Conservation (phyloP, 495 filamentous ascomycete species). For the Xylaria grammica region DNA sequence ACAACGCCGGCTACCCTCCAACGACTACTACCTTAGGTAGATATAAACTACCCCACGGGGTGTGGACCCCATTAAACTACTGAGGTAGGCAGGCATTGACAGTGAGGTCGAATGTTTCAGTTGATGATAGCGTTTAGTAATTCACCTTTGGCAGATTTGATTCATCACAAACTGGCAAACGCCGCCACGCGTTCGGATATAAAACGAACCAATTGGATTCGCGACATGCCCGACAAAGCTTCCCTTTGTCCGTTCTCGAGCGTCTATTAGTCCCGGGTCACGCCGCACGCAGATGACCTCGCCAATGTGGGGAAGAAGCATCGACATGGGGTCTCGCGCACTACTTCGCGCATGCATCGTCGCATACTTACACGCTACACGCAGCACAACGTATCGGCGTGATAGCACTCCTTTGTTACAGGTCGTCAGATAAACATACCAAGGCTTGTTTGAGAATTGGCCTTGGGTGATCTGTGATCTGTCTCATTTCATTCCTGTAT, state of each 20-base stretch:
- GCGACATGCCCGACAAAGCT: slow-evolving; percentile 7
- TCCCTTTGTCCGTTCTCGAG: slow-evolving; percentile 20
- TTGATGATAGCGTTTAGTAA: slow-evolving; percentile 13
- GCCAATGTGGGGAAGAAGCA: slow-evolving; percentile 15
- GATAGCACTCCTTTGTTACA: no score
- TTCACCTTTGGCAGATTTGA: not conserved
- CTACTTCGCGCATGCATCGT: no score
- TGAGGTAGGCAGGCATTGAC: not conserved
- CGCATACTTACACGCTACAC: not conserved
- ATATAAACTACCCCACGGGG: slow-evolving; percentile 3
- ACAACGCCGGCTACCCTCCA: not conserved
- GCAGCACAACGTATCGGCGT: no score
- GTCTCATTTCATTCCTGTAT: no score
- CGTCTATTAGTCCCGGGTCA: not conserved
- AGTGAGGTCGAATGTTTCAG: not conserved
- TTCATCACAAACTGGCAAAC: not conserved
- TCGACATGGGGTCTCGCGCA: not conserved
- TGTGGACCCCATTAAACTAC: not conserved
- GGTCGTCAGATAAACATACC: no score
- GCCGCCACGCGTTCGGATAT: slow-evolving; percentile 6
- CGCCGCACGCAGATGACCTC: slow-evolving; percentile 12
- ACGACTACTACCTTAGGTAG: no score
- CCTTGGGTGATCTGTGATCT: no score
- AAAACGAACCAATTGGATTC: not conserved
- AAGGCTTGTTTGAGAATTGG: no score